Evolutionary conservation across 106 monocot genomes (phyloP), one percentile per base, ranked within the genome.

Genomic region (Allium sativum): DNA sequence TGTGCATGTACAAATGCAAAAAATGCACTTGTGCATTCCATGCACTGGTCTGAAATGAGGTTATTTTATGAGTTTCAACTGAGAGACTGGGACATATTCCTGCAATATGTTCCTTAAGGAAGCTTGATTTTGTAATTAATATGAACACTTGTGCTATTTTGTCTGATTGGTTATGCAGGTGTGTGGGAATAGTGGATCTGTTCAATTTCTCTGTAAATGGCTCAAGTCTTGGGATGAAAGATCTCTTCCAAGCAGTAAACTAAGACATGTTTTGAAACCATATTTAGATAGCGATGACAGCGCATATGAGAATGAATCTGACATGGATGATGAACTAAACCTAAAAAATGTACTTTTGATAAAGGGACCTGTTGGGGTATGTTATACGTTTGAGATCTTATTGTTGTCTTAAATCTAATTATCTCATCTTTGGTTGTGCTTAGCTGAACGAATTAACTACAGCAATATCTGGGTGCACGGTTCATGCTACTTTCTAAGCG

Each of bases 301-400:
- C 55, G 65, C 48, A 7, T 78, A 62, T 78, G 62, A 72, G 21
- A 64, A 44, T 68, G 91, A 79, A 61, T 88, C 73, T 70, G 88
- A 98, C 16, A 60, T 63, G 67, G 90, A 96, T 69, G 74, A 79
- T 75, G 75, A 58, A 66, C 50, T 21, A 41, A 61, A 56, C 9
- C 72, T 70, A 40, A 73, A 70, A 41, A 98, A 85, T 74, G 88
- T 84, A 52, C 82, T 98, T 65, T 63, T 92, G 61, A 74, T 98
- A 62, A 92, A 87, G 45, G 91, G 96, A 43, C 96, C 96, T 53
- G 74, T 88, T 72, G 96, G 96, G 79, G 96, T 94, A 66, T 58
- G 82, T 73, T 31, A 57, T 31, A 31, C 5, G 5, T 50, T 15
- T 50, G 48, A 50, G 48, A 50, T 12, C 48, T 50, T 12, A 50